phyloP scores from a whole-genome alignment of 1,284 basidiomycete genomes.

The Ganoderma lingzhi region DNA sequence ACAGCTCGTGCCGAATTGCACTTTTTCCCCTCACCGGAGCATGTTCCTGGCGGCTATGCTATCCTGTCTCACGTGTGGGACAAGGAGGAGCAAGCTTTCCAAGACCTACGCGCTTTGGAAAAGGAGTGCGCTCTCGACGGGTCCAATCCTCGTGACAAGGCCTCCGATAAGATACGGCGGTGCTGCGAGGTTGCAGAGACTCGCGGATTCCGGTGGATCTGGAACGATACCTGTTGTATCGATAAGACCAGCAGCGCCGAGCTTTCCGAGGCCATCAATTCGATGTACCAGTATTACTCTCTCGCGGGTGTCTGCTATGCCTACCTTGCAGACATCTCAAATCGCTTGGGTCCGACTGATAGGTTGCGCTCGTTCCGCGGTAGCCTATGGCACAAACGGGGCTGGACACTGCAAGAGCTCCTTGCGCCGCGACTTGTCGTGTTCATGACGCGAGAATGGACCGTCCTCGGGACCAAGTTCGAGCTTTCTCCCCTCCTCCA shows the following conservation, averaged over 20 bases:
- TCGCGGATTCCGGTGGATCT: not conserved
- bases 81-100: not conserved
- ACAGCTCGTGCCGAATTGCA: not conserved
- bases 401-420: not conserved
- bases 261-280: not conserved
- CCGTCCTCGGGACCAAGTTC: not conserved
- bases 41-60: not conserved
- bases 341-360: no score
- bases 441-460: not conserved
- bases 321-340: not conserved
- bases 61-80: not conserved
- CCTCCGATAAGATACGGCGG: not conserved
- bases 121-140: not conserved
- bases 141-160: not conserved
- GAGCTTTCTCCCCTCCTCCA: not conserved
- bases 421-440: not conserved
- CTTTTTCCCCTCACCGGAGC: not conserved
- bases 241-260: conserved; percentile 1
- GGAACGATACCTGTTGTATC: not conserved
- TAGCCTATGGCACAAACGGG: not conserved
- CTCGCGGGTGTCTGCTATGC: not conserved
- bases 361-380: not conserved
- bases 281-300: not conserved
- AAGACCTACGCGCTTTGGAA: not conserved
- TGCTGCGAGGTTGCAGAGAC: not conserved